Evolutionary conservation across 2,329 filamentous ascomycete genomes (phyloP).

Genomic region (Sphaerostilbella broomeana): DNA sequence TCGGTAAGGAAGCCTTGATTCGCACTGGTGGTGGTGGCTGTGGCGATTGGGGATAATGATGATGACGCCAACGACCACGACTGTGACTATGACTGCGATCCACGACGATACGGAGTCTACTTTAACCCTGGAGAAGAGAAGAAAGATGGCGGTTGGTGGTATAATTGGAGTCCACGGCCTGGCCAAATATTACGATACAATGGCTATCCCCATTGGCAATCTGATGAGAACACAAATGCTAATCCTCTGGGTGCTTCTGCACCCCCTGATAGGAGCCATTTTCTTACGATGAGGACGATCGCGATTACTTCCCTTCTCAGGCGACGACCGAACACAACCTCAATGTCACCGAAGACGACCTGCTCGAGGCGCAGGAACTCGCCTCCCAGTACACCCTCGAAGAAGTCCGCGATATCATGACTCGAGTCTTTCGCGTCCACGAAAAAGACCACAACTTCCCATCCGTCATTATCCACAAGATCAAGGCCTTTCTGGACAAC

Average conservation of each 20-base stretch:
- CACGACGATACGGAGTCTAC: too few species aligned
- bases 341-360: slow-evolving; percentile 40
- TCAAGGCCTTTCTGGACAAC: slow-evolving; percentile 37
- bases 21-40: too few species aligned
- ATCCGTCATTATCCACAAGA: slow-evolving; percentile 32
- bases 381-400: slow-evolving; percentile 36
- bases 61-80: not conserved
- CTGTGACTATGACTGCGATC: too few species aligned
- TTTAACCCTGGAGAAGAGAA: too few species aligned
- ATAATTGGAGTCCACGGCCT: too few species aligned
- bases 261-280: slow-evolving; percentile 26
- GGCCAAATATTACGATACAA: too few species aligned
- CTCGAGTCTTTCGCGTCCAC: slow-evolving; percentile 34
- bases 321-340: slow-evolving; percentile 31
- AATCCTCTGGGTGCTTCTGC: slow-evolving; percentile 2
- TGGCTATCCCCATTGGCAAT: too few species aligned
- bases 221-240: slow-evolving; percentile 5
- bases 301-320: slow-evolving; percentile 23
- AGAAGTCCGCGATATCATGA: slow-evolving; percentile 38
- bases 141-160: too few species aligned
- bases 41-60: too few species aligned
- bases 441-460: slow-evolving; percentile 39
- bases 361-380: slow-evolving; percentile 39
- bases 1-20: slow-evolving; percentile 12
- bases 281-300: slow-evolving; percentile 34